Conservation (phyloP, 495 filamentous ascomycete species). For the Cenococcum geophilum region DNA sequence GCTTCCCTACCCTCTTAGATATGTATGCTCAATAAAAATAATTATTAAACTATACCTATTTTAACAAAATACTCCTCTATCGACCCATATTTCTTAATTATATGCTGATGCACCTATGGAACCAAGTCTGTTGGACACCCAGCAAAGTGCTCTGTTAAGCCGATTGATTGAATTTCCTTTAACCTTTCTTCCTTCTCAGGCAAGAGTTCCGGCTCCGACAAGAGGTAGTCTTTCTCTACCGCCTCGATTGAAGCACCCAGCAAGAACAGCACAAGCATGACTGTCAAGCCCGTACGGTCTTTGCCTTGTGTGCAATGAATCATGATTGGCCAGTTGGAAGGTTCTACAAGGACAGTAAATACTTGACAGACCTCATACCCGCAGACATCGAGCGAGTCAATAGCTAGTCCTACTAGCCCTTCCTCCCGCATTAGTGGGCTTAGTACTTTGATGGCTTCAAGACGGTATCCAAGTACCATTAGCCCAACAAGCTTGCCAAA, state of each 20-base stretch:
- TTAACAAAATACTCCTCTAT: constrained; percentile 59
- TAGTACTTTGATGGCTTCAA: constrained; percentile 60
- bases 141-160: constrained; percentile 63
- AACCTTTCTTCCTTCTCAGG: constrained; percentile 57
- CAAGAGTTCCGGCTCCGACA: constrained; percentile 54
- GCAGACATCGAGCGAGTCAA: constrained; percentile 59
- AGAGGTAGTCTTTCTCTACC: constrained; percentile 59
- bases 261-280: constrained; percentile 58
- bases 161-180: constrained; percentile 60
- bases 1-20: too few species aligned
- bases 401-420: constrained; percentile 61
- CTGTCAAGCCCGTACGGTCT: constrained; percentile 70
- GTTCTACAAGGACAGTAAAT: constrained; percentile 47
- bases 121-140: constrained; percentile 55
- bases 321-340: constrained; percentile 52
- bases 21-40: too few species aligned
- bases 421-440: constrained; percentile 58
- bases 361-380: constrained; percentile 55
- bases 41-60: too few species aligned
- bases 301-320: constrained; percentile 88
- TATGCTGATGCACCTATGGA: constrained; percentile 42
- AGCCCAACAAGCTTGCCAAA: constrained; percentile 54
- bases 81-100: constrained; percentile 55
- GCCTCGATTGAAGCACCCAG: constrained; percentile 50
- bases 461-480: constrained; percentile 58